Evolutionary conservation across 202 grass and related monocot genomes (phyloP).

Genomic region (Cymbopogon flexuosus): DNA sequence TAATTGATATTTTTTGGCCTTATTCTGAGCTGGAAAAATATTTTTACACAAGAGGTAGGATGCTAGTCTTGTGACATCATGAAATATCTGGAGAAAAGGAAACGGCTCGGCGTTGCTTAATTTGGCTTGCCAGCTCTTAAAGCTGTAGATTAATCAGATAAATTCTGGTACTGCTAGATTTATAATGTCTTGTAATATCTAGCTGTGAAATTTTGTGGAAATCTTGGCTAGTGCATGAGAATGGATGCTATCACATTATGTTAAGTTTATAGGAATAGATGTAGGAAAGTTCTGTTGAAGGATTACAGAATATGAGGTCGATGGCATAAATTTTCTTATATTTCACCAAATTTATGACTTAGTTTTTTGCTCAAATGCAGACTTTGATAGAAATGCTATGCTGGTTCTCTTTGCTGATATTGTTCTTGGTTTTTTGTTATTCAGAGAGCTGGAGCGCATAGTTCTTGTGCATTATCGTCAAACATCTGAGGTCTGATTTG

Average conservation of each 20-base stretch:
- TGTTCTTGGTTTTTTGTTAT: constrained; percentile 49
- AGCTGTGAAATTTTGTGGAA: neutral
- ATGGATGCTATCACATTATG: neutral
- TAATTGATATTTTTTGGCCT: neutral
- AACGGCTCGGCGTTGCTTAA: neutral
- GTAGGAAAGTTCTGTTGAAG: neutral
- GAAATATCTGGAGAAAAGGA: neutral
- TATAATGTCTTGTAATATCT: neutral
- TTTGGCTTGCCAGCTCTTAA: neutral
- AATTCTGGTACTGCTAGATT: neutral
- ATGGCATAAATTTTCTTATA: constrained; percentile 11
- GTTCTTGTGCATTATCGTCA: constrained; percentile 97
- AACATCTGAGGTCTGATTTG: constrained; percentile 74
- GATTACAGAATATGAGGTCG: neutral
- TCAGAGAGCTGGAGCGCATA: constrained; percentile 82
- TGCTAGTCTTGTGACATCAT: neutral
- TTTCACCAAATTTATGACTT: constrained; percentile 15
- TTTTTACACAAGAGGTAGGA: constrained; percentile 12
- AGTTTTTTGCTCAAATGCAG: constrained; percentile 19
- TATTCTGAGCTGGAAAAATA: constrained; percentile 13
- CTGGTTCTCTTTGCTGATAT: constrained; percentile 28
- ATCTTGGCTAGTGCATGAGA: neutral
- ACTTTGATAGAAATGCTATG: constrained; percentile 4
- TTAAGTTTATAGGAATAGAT: constrained; percentile 8
- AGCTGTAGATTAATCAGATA: neutral